Evolutionary conservation across 352 stramenopile species (phyloP), one percentile per base, ranked within the genome.

Genomic region (Pseudoperonospora humuli): DNA sequence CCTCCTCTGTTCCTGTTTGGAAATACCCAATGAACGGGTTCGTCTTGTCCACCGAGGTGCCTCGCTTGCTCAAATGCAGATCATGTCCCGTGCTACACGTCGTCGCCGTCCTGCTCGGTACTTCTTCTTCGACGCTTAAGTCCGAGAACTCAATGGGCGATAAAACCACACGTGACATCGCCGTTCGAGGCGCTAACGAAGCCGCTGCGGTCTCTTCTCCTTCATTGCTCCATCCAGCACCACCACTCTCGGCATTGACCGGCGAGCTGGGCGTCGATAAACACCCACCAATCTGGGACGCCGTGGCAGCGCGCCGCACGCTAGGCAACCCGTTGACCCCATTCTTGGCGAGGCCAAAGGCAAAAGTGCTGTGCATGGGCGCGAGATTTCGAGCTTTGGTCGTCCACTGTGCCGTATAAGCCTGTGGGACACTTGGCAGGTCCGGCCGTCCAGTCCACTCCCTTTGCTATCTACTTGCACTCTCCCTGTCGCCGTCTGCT

Each of bases 11-110:
- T 7, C 59, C 66, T 28, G 59, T 82, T 45, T 91, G 73, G 49
- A 92, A 92, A 43, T 89, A 92, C 24, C 79, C 79, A 45, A 92
- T 87, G 50, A 92, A 92, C 15, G 79, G 79, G 41, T 92, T 92
- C 26, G 65, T 87, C 66, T 92, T 92, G 66, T 91, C 74, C 11
- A 91, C 76, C 11, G 65, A 67, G 13, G 55, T 72, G 7, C 64
- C 65, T 28, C 73, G 58, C 37, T 70, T 78, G 31, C 49, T 55
- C 7, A 61, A 26, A 11, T 81, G 55, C 28, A 51, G 32, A 8
- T 76, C 50, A 4, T 67, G 47, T 27, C 56, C 48, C 23, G 26
- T 13, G 14, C 39, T 15, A 13, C 20, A 38, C 33, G 15, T 14
- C 31, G 38, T 32, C 26, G 11, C 24, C 18, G 36, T 50, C 26